A percentile compares a stretch with the other conserved stretches of the same genome.
These are phyloP conservation scores for Gautieria morchelliformis DNA, from an alignment of 768 basidiomycete genomes.

Conservation along the genomic window DNA sequence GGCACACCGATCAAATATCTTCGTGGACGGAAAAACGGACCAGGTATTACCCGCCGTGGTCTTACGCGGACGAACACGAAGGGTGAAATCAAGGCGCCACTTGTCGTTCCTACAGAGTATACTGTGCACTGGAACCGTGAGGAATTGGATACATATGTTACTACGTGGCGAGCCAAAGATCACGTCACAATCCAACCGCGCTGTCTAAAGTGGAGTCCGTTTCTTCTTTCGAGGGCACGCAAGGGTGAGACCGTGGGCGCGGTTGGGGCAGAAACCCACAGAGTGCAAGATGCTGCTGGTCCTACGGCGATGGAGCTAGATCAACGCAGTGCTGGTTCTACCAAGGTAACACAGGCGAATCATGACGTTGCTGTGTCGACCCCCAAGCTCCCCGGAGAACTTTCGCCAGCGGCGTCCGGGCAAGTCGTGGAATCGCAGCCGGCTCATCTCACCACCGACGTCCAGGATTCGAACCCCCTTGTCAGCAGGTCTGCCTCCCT, in stretches of 20 bases:
- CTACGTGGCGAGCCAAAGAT: constrained; percentile 67
- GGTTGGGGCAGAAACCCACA: neutral
- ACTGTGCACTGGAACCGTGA: constrained; percentile 65
- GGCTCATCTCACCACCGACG: neutral
- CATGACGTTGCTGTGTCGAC: neutral
- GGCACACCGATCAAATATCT: constrained; percentile 71
- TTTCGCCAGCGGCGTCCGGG: neutral
- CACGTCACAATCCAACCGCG: constrained; percentile 45
- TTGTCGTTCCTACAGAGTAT: constrained; percentile 61
- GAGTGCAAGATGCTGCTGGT: neutral
- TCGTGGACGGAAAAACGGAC: constrained; percentile 42
- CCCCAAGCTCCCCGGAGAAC: neutral
- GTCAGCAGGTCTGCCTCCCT: neutral
- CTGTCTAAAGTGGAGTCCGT: constrained; percentile 85
- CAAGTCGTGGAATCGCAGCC: neutral
- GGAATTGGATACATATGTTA: constrained; percentile 55
- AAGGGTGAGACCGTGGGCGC: neutral
- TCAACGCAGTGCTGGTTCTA: neutral
- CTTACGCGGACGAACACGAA: constrained; percentile 45
- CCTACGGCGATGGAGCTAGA: neutral
- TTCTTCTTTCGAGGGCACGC: constrained; percentile 43
- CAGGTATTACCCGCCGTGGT: constrained; percentile 55
- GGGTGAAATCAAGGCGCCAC: constrained; percentile 41
- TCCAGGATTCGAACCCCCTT: neutral
- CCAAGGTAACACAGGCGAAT: neutral